phyloP scores from a whole-genome alignment of 495 filamentous ascomycete genomes.

The Letharia columbiana region DNA sequence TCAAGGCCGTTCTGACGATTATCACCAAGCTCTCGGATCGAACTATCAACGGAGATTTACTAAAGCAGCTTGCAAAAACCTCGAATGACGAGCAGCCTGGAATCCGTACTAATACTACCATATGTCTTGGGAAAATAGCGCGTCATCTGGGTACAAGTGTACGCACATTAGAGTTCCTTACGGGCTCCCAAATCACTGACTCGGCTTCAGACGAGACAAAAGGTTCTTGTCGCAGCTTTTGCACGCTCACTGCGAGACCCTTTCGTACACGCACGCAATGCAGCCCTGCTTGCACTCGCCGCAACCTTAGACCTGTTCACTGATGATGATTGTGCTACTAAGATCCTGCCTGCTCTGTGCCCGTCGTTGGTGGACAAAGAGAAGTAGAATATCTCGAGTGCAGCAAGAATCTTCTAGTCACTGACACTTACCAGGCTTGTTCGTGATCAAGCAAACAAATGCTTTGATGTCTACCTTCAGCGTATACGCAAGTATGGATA shows the following conservation, averaged over 20 bases:
- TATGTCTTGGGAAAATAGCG: constrained; percentile 91
- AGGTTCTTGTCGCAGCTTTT: constrained; percentile 90
- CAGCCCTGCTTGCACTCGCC: constrained; percentile 72
- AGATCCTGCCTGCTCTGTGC: constrained; percentile 74
- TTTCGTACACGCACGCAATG: constrained; percentile 86
- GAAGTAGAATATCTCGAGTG: constrained; percentile 43
- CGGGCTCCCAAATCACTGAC: constrained; percentile 15
- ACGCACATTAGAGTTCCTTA: constrained; percentile 20
- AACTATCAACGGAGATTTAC: constrained; percentile 83
- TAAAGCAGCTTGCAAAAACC: constrained; percentile 88
- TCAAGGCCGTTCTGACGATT: constrained; percentile 81
- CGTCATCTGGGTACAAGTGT: constrained; percentile 71
- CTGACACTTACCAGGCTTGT: constrained; percentile 47
- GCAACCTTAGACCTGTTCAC: constrained; percentile 80
- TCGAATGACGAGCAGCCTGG: constrained; percentile 97
- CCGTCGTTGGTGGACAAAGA: constrained; percentile 80
- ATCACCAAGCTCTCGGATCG: constrained; percentile 85
- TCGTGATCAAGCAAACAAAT: constrained; percentile 84
- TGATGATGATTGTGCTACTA: constrained; percentile 81
- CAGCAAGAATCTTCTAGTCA: not conserved
- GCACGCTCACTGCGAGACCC: constrained; percentile 81
- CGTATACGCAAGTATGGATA: constrained; percentile 68
- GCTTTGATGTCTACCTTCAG: constrained; percentile 80
- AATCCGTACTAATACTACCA: constrained; percentile 95
- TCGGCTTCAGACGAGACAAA: constrained; percentile 53